Base-by-base conservation (phyloP, 352 stramenopile genomes). In the Pythium utonaiense region DNA sequence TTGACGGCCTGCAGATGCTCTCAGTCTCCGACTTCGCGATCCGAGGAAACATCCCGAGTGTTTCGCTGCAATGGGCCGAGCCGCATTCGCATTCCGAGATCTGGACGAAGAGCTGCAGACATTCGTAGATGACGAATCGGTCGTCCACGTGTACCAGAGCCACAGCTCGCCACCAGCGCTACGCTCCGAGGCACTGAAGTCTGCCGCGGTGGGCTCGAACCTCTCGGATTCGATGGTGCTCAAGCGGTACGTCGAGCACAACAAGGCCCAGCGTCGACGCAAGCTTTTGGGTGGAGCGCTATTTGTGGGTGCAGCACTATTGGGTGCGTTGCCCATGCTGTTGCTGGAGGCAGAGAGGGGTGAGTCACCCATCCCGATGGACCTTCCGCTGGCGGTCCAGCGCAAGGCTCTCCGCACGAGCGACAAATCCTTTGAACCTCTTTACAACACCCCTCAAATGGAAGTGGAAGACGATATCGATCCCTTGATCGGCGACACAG, bases 91-190 rank as follows among this genome's bases (percentile, higher is more conserved):
- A 25, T 71, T 65, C 44, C 64, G 64, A 8, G 64, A 71, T 25
- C 50, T 66, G 6, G 64, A 71, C 47, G 64, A 71, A 28, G 64
- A 71, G 30, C 64, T 66, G 36, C 53, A 57, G 30, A 8, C 42
- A 16, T 66, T 65, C 50, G 22, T 56, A 6, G 34, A 56, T 21
- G 57, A 62, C 22, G 16, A 53, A 38, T 48, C 42, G 24, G 22
- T 38, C 22, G 42, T 48, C 31, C 44, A 53, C 7, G 16, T 53
- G n/a, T 71, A 71, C 51, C 24, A 51, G 53, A 56, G 25, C 19
- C 64, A 71, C 57, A n/a, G 30, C 22, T 71, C 64, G 40, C 64
- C 64, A 34, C 62, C 62, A 4, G 6, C 40, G 10, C 40, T 47
- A 9, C 40, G 28, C 28, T n/a, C 33, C 1, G 17, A 31, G 19